phyloP scores from a whole-genome alignment of 176 grass and related monocot species.

The Alloteropsis semialata region DNA sequence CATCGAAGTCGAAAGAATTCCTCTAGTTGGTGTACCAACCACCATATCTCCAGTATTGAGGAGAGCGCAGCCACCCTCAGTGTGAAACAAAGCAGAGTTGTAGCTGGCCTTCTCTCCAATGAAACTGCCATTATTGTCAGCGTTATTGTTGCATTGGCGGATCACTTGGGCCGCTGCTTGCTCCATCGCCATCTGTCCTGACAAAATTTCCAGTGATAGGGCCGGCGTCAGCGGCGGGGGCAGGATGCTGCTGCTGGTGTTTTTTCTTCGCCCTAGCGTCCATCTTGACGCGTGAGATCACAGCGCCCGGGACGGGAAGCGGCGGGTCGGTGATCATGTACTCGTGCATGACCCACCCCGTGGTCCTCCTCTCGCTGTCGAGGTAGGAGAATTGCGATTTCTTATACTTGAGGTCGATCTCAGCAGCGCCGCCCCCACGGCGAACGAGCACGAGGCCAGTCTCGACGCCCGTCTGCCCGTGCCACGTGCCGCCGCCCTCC shows the following conservation, averaged over 20 bases:
- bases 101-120: no score
- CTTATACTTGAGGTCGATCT: neutral
- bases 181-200: no score
- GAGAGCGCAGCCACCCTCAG: no score
- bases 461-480: neutral
- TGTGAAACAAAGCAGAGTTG: no score
- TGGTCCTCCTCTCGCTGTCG: accelerated
- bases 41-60: no score
- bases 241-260: neutral
- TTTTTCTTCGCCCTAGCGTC: neutral
- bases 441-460: neutral
- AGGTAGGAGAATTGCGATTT: neutral
- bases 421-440: neutral
- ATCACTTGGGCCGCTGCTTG: no score
- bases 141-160: no score
- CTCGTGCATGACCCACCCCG: conserved; percentile 21
- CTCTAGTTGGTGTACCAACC: no score
- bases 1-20: no score
- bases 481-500: neutral
- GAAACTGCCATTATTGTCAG: no score
- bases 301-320: neutral
- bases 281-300: conserved; percentile 14
- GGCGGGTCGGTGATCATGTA: neutral
- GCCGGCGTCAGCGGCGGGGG: neutral
- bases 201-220: no score